Percentiles rank a stretch among this genome's conserved stretches.
These are phyloP conservation scores for Ceriops decandra DNA, from an alignment of 345 rosid genomes.

Conservation along the genomic window DNA sequence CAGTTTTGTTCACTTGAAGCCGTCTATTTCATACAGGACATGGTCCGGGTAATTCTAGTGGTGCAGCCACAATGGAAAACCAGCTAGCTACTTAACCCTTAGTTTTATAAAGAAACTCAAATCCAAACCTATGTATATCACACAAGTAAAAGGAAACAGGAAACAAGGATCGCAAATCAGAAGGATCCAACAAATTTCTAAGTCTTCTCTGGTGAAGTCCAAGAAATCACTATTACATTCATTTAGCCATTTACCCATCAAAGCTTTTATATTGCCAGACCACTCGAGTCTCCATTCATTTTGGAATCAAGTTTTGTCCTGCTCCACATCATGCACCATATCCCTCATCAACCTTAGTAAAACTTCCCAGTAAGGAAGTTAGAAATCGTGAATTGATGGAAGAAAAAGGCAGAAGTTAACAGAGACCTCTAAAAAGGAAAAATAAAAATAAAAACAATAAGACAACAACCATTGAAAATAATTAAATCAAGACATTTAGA, in stretches of 20 bases:
- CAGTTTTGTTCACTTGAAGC: too few species aligned
- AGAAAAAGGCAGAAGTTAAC: slow-evolving; percentile 9
- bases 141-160: neutral
- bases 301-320: neutral
- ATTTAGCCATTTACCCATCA: neutral
- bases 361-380: neutral
- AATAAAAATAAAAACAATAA: neutral
- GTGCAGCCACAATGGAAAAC: neutral
- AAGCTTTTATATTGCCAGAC: neutral
- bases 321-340: neutral
- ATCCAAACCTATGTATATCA: too few species aligned
- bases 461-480: neutral
- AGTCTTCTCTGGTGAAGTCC: neutral
- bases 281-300: neutral
- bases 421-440: neutral
- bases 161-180: neutral
- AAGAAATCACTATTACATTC: neutral
- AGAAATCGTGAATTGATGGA: neutral
- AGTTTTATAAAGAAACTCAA: too few species aligned
- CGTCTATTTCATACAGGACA: too few species aligned
- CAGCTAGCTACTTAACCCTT: neutral
- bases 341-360: neutral
- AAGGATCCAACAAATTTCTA: neutral
- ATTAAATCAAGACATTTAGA: neutral
- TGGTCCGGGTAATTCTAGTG: too few species aligned